phyloP scores from a whole-genome alignment of 2,329 filamentous ascomycete genomes.

The Fusarium miscanthi region DNA sequence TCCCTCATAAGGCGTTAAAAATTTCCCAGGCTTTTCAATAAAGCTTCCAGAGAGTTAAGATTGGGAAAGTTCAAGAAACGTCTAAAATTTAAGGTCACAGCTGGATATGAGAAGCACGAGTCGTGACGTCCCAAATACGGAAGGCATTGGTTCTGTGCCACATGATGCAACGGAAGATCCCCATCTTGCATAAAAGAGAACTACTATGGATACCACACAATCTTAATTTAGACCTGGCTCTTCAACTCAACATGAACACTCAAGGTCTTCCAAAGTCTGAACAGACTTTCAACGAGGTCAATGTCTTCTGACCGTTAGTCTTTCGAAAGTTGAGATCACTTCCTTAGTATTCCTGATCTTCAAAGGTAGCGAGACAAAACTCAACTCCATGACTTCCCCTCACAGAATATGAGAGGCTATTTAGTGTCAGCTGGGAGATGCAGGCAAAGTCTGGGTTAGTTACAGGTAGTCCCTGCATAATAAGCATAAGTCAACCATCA shows the following conservation, averaged over 20 bases:
- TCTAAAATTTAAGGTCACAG: neutral
- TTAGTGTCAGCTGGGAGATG: neutral
- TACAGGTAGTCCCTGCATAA: conserved; percentile 12
- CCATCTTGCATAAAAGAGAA: neutral
- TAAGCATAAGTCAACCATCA: neutral
- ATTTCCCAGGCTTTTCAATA: too few species aligned
- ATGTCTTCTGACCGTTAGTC: neutral
- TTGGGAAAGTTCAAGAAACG: too few species aligned
- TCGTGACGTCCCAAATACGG: neutral
- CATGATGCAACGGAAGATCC: neutral
- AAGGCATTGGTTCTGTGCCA: neutral
- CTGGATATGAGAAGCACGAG: neutral
- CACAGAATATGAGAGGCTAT: accelerated
- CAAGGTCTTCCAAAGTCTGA: accelerated
- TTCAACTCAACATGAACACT: accelerated
- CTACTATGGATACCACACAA: neutral
- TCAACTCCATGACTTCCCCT: neutral
- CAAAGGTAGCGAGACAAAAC: too few species aligned
- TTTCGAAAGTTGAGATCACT: too few species aligned
- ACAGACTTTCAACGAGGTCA: neutral
- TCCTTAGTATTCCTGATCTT: too few species aligned
- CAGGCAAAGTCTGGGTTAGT: neutral
- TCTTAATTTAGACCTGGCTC: neutral
- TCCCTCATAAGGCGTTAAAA: too few species aligned
- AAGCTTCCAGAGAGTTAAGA: too few species aligned